Conservation (phyloP, 176 grass and related monocot genomes). For the Hyparrhenia diplandra region DNA sequence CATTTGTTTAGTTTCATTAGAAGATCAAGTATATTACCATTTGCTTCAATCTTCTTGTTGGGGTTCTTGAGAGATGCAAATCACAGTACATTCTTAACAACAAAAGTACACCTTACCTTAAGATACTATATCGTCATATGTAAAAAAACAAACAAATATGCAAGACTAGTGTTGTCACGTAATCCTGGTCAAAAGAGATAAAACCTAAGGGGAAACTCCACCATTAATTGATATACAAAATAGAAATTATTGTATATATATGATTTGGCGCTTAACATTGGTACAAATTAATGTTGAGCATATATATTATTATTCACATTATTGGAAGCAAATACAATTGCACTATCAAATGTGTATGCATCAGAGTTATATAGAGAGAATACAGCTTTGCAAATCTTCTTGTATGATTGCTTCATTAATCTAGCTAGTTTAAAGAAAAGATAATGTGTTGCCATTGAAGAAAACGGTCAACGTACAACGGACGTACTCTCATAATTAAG, state of each 20-base stretch:
- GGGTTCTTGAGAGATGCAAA: not conserved
- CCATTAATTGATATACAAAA: not conserved
- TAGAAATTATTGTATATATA: not conserved
- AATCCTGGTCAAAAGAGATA: too few species aligned
- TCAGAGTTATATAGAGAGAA: not conserved
- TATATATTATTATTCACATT: not conserved
- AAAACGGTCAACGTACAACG: not conserved
- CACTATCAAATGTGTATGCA: not conserved
- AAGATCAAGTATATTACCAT: slow-evolving; percentile 6
- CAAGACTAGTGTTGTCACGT: too few species aligned
- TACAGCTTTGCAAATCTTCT: not conserved
- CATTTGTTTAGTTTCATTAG: not conserved
- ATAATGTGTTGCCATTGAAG: not conserved
- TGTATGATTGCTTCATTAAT: not conserved
- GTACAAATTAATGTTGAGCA: not conserved
- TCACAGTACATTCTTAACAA: slow-evolving; percentile 7
- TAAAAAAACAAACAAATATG: not conserved
- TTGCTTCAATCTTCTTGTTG: not conserved
- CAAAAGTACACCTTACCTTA: not conserved
- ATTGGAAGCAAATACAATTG: not conserved
- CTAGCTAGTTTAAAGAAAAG: not conserved
- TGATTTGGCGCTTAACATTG: too few species aligned
- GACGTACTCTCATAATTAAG: not conserved
- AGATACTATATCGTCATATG: not conserved
- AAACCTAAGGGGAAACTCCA: too few species aligned